phyloP scores from a whole-genome alignment of 148 eudicot species.

The Rhododendron vialii region DNA sequence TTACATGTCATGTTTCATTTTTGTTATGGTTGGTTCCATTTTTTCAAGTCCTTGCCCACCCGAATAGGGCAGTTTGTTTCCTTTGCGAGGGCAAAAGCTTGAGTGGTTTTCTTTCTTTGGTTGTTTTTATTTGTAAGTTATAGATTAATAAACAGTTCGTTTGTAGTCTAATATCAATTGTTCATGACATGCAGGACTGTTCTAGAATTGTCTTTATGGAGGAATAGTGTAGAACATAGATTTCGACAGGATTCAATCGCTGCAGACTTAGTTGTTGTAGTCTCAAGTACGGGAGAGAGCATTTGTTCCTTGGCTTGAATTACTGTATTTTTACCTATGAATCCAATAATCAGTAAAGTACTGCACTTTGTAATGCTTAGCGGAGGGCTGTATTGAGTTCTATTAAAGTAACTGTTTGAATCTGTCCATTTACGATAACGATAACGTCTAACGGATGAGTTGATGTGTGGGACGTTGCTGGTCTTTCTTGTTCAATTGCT shows the following conservation, averaged over 20 bases:
- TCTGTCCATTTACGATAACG: neutral
- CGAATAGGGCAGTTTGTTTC: neutral
- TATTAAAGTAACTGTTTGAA: neutral
- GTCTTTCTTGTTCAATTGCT: neutral
- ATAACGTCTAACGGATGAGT: neutral
- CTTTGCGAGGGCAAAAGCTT: neutral
- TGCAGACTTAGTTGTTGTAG: neutral
- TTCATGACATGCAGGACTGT: constrained; percentile 5
- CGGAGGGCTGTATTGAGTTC: neutral
- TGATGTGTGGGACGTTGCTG: neutral
- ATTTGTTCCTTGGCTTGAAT: neutral
- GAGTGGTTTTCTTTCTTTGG: neutral
- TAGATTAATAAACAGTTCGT: neutral
- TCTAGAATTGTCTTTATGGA: neutral
- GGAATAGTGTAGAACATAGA: neutral
- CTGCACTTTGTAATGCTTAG: neutral
- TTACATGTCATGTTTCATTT: neutral
- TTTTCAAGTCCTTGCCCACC: neutral
- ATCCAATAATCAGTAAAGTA: neutral
- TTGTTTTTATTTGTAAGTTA: neutral
- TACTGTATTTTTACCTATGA: neutral
- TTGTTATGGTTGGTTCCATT: neutral
- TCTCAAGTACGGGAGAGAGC: neutral
- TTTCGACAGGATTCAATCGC: neutral
- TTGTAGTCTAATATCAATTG: neutral